Percentiles rank a stretch among this genome's conserved stretches.
Evolutionary conservation across 2,329 filamentous ascomycete genomes (phyloP).

Genomic region (Hypocrella siamensis): DNA sequence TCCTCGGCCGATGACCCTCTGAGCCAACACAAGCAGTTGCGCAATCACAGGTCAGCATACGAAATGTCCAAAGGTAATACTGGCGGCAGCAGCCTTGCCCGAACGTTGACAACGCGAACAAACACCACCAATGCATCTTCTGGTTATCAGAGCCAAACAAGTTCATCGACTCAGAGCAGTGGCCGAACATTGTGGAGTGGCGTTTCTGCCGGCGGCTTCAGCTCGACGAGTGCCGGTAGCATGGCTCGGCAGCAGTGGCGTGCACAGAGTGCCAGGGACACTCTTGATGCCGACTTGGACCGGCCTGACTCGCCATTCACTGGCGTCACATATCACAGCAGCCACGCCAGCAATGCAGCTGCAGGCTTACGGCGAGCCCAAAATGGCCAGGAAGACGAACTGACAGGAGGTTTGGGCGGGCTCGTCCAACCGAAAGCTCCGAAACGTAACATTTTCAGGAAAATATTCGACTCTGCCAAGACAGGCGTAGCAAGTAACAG

Average conservation of each 20-base stretch:
- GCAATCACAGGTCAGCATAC: conserved; percentile 59
- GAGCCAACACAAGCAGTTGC: conserved; percentile 30
- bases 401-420: conserved; percentile 58
- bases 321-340: conserved; percentile 81
- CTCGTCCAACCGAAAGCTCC: conserved; percentile 61
- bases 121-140: conserved; percentile 66
- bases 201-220: conserved; percentile 76
- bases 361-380: conserved; percentile 42
- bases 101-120: conserved; percentile 81
- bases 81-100: conserved; percentile 36
- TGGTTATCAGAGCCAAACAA: conserved; percentile 55
- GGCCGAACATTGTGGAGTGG: conserved; percentile 88
- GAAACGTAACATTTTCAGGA: conserved; percentile 86
- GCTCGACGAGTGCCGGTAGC: conserved; percentile 89
- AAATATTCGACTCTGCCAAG: conserved; percentile 86
- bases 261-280: conserved; percentile 49
- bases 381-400: conserved; percentile 49
- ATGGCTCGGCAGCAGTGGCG: conserved; percentile 60
- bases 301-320: conserved; percentile 52
- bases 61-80: conserved; percentile 43
- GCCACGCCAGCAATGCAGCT: conserved; percentile 48
- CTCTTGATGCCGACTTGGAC: conserved; percentile 37
- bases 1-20: conserved; percentile 35
- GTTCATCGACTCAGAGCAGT: conserved; percentile 62
- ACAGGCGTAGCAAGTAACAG: conserved; percentile 82